Base-by-base conservation (phyloP, 208 protist genomes). In the Crithidia acanthocephali region DNA sequence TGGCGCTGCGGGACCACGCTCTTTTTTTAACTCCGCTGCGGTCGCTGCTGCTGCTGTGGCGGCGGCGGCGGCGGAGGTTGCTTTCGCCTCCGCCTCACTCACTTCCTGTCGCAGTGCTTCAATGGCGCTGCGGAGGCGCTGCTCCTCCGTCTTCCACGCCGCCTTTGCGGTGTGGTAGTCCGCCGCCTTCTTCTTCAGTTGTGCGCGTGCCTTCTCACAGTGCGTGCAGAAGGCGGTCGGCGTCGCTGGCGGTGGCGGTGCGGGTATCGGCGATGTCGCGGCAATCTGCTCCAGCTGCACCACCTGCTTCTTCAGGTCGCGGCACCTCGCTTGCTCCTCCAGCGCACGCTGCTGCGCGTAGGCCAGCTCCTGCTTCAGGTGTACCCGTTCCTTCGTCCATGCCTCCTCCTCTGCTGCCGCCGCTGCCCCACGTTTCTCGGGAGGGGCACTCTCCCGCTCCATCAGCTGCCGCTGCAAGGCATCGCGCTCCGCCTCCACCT, bases 321-420 rank as follows among this genome's bases (percentile, higher is more conserved):
- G 61, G 53, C 40, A 63, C 33, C 59, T 44, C 20, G 67, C 45
- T 48, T 85, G 83, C 55, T 83, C 76, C 65, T 80, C 62, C 58
- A 80, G 48, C 1, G 78, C 58, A 22, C 58, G 60, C 30, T 82
- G 69, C 61, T 81, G 81, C 18, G 80, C 76, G 27, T 74, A 61
- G 20, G 79, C 63, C 16, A 87, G 70, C 51, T 87, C 77, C 28
- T 77, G 44, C 70, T 81, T 72, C 27, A 90, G 65, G 20, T 72
- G 74, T 16, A 65, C 68, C 59, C 68, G 82, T 48, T 90, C 85
- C 37, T 70, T 55, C 18, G 42, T 23, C 47, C 80, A 74, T 18
- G 72, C 73, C 16, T 72, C 69, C 10, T 74, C 32, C n/a, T 52
- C 57, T 20, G 63, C 1, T 10, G 53, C 0, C 15, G 47, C 2